Evolutionary conservation across 495 filamentous ascomycete genomes (phyloP), one percentile per base, ranked within the genome.

Genomic region (Choiromyces venosus): DNA sequence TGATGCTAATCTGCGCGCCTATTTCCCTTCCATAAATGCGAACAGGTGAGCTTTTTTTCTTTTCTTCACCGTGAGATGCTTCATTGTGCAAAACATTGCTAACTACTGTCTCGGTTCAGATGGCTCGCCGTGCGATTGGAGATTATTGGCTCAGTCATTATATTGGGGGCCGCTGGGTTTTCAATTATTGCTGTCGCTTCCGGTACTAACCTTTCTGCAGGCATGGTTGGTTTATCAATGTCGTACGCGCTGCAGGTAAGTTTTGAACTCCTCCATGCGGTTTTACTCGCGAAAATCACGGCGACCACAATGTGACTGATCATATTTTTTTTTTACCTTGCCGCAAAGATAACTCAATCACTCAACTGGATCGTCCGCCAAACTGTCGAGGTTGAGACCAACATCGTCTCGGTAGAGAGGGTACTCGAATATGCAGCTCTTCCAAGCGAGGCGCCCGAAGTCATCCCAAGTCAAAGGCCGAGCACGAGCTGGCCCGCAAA

Each of bases 331-430:
- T 73, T 78, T 38, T 29, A 14, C n/a, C 9, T 33, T 33, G 33
- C 10, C 52, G 9, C 19, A 21, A 33, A 97, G 84, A 98, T 98
- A 81, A 99, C 96, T 29, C 91, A 93, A 80, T 96, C 94, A n/a
- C 86, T 99, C 74, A 99, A 99, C 85, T 99, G 95, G 95, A 97
- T 99, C 79, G 96, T 99, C 65, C 91, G 96, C 70, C 96, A 99
- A 84, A 97, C 95, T 5, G 96, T 99, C 21, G 96, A 99, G 83
- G 96, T 98, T 39, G 96, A 99, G 86, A 98, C 95, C 46, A 99
- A 99, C 83, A 98, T 98, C 74, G 94, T 99, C 71, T 97, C 96
- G 16, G 96, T 99, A 70, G 96, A 99, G 87, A 91, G 96, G 73
- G 93, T 98, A 61, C 89, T 98, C 72, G 96, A 99, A 83, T 99